Percentiles rank a stretch among this genome's conserved stretches.
Conservation (phyloP, 1,139 yeast species). For the Protomyces pachydermus region DNA sequence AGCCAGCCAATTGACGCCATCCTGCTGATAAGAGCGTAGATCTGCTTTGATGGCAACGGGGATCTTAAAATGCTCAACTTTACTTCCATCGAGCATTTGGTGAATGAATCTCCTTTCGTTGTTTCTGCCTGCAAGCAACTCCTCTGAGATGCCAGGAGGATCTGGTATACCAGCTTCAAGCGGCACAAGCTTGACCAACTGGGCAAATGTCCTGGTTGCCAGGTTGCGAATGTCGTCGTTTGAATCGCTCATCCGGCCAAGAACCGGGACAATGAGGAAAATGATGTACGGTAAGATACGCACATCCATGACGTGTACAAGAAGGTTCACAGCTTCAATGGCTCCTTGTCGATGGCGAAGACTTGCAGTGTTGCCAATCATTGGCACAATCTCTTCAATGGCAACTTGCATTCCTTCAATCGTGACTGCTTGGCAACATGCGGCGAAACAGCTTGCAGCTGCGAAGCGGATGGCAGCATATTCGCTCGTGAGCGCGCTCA, state of each 20-base stretch:
- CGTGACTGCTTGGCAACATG: conserved; percentile 70
- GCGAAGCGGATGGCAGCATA: conserved; percentile 83
- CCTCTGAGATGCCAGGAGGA: conserved; percentile 86
- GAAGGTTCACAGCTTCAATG: conserved; percentile 81
- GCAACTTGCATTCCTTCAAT: conserved; percentile 69
- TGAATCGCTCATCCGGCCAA: conserved; percentile 97
- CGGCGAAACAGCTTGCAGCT: conserved; percentile 84
- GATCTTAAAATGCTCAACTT: conserved; percentile 76
- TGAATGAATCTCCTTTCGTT: conserved; percentile 89
- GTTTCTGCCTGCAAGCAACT: conserved; percentile 80
- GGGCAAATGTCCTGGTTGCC: conserved; percentile 95
- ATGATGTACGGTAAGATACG: conserved; percentile 90
- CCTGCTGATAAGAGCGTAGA: conserved; percentile 91
- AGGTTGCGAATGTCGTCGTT: conserved; percentile 81
- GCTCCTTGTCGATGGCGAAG: conserved; percentile 86
- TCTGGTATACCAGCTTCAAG: conserved; percentile 93
- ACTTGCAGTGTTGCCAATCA: conserved; percentile 74
- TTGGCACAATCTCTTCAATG: conserved; percentile 73
- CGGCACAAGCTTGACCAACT: conserved; percentile 90
- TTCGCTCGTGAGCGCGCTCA: conserved; percentile 61
- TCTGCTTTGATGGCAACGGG: conserved; percentile 94
- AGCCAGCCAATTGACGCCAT: conserved; percentile 97
- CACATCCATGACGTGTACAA: conserved; percentile 79
- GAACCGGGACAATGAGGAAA: conserved; percentile 87
- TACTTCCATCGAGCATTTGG: conserved; percentile 98